Conservation (phyloP, 352 stramenopile genomes). For the Pelagophyceae sp. region DNA sequence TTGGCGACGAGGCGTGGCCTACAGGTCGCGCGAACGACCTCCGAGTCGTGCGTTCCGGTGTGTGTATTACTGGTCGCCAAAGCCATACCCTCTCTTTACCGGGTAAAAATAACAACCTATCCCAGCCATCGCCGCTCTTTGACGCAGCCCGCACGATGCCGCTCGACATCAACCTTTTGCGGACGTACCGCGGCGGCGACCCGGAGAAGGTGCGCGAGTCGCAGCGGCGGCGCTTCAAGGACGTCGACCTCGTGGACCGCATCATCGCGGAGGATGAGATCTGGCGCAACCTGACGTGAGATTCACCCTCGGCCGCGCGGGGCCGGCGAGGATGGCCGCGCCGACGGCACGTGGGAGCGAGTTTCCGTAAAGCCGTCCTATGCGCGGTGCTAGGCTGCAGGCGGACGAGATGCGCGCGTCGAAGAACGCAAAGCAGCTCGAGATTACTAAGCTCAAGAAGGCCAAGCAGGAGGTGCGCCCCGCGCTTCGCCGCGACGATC, state of each 20-base stretch:
- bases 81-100: no score
- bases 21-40: no score
- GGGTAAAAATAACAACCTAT: no score
- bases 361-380: constrained; percentile 16
- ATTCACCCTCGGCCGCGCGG: neutral
- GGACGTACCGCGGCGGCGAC: constrained; percentile 85
- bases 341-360: constrained; percentile 23
- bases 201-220: constrained; percentile 82
- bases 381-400: constrained; percentile 29
- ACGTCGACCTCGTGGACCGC: constrained; percentile 84
- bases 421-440: constrained; percentile 54
- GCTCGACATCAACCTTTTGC: constrained; percentile 94
- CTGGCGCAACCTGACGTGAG: constrained; percentile 41
- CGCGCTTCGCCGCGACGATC: constrained; percentile 16
- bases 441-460: constrained; percentile 61
- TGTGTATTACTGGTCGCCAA: no score
- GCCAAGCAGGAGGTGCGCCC: constrained; percentile 44
- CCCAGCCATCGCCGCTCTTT: no score
- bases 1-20: no score
- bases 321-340: constrained; percentile 23
- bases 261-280: constrained; percentile 82
- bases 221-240: constrained; percentile 83
- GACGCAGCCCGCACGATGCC: constrained; percentile 64
- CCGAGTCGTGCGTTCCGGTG: no score
- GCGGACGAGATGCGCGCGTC: constrained; percentile 54